Evolutionary conservation across 805 yeast species (phyloP), one percentile per base, ranked within the genome.

Genomic region (Wickerhamiella vanderwaltii): DNA sequence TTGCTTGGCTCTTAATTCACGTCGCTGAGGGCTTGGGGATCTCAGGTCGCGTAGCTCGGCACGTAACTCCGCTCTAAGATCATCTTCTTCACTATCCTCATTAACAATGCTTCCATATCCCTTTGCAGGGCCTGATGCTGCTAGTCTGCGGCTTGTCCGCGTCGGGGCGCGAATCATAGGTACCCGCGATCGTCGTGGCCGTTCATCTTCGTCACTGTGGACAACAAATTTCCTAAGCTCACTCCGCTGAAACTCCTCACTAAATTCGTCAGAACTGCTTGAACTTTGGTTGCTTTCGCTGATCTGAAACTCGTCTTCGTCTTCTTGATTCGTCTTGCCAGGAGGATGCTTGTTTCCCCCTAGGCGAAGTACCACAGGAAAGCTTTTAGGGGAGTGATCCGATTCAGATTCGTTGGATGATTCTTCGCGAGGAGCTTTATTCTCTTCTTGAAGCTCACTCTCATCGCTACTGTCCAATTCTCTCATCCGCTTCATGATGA

Each of bases 11-110:
- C 56, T 43, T 43, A 44, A 45, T 24, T 49, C 41, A 16, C 55
- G 47, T 5, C 29, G 39, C 4, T 19, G 36, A 5, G 48, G 46
- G 22, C 40, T 28, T 2, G 53, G 52, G 2, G 50, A 35, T 4
- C 39, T 24, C 25, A 50, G 34, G 33, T 51, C 55, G 22, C 46
- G 46, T 13, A 48, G 41, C 38, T 51, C 55, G 29, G 46, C 53
- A 38, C 25, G 42, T 41, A 20, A 42, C 53, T 24, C 47, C 18
- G 25, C 38, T 46, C 40, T 37, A 30, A 43, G 36, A 12, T 39
- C 32, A 12, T 45, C 51, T 31, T 48, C 50, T 11, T 41, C 47
- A 6, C 11, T 15, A 15, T 15, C 39, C 11, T 32, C 47, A 28
- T 23, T 17, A 15, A 5, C 5, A 9, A 18, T 36, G 30, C 35